Conservation (phyloP, 2,329 filamentous ascomycete genomes). For the Sclerotinia borealis region DNA sequence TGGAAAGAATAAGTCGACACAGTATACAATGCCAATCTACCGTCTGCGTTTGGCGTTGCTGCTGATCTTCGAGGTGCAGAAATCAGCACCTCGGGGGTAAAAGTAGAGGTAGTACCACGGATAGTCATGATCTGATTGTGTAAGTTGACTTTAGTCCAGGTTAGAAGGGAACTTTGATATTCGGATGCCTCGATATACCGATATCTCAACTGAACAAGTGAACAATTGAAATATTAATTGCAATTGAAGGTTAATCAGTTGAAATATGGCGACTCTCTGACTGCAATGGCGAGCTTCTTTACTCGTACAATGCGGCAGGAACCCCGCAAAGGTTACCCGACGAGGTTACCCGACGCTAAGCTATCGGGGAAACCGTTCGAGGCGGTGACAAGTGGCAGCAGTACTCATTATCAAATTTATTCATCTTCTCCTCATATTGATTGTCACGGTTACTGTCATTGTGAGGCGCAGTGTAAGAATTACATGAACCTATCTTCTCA, state of each 20-base stretch:
- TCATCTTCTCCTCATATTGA: background rate
- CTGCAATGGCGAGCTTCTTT: background rate
- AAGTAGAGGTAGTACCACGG: slow-evolving; percentile 60
- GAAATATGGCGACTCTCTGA: background rate
- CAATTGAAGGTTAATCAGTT: background rate
- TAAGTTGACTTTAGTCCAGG: background rate
- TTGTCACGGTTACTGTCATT: no score
- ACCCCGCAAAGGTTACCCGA: background rate
- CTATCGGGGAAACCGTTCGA: background rate
- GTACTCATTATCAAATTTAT: background rate
- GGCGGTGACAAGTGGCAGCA: background rate
- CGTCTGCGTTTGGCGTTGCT: slow-evolving; percentile 62
- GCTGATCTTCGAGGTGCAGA: slow-evolving; percentile 51
- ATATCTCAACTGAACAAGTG: background rate
- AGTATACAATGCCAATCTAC: slow-evolving; percentile 59
- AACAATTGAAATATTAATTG: no score
- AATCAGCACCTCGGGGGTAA: slow-evolving; percentile 72
- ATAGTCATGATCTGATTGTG: slow-evolving; percentile 45
- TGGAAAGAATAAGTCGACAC: slow-evolving; percentile 76
- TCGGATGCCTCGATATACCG: background rate
- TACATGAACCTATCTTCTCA: no score
- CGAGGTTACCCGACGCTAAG: background rate
- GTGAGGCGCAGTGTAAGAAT: background rate
- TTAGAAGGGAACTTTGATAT: background rate
- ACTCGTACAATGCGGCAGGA: background rate